Conservation (phyloP, 1,139 yeast species). For the Sugiyamaella sp. region DNA sequence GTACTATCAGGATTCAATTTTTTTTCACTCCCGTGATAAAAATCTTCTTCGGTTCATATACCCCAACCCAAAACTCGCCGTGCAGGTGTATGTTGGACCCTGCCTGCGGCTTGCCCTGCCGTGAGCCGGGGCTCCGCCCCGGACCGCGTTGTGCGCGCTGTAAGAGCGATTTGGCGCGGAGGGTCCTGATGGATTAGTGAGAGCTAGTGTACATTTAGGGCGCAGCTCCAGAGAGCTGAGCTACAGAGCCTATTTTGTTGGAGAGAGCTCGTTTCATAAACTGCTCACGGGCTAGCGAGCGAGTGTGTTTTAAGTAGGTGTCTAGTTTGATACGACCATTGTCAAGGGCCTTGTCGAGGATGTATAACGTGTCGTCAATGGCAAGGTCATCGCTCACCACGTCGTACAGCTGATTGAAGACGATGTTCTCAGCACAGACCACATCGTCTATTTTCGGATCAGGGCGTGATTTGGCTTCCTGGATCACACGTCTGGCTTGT, state of each 20-base stretch:
- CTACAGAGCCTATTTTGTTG: conserved; percentile 31
- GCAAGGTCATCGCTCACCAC: conserved; percentile 69
- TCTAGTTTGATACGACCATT: conserved; percentile 51
- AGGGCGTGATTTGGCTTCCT: conserved; percentile 37
- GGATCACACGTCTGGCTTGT: conserved; percentile 40
- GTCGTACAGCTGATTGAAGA: conserved; percentile 61
- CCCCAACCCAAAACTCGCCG: conserved; percentile 14
- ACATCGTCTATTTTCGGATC: conserved; percentile 48
- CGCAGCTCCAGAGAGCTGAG: conserved; percentile 11
- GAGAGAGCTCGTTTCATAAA: conserved; percentile 49
- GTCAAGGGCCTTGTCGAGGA: conserved; percentile 61
- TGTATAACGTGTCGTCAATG: conserved; percentile 64
- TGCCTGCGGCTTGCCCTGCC: neutral
- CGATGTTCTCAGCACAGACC: conserved; percentile 52
- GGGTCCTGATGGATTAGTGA: neutral
- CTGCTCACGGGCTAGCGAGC: conserved; percentile 76
- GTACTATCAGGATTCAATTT: neutral
- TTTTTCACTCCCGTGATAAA: conserved; percentile 6
- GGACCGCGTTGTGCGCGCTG: neutral
- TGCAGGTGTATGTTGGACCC: neutral
- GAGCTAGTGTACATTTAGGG: neutral
- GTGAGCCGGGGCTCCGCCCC: neutral
- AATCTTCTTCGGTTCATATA: conserved; percentile 10
- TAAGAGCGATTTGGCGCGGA: neutral
- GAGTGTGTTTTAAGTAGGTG: conserved; percentile 56